Base-by-base conservation (phyloP, 2,329 filamentous ascomycete species). In the Microdochium paspali region DNA sequence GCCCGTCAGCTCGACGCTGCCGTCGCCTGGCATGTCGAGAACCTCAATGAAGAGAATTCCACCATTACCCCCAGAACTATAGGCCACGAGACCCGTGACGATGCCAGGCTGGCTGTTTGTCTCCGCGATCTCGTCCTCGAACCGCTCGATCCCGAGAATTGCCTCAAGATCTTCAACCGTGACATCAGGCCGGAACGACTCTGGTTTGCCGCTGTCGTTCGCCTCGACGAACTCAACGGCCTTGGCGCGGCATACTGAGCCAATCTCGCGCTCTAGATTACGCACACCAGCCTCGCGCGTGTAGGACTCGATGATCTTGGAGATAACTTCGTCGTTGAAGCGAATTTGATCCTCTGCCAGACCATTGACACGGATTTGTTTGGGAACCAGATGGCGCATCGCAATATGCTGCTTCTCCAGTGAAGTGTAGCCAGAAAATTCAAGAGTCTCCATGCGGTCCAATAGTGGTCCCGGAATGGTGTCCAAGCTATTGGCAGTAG, bases 21-120 rank as follows among this genome's bases (percentile, higher is more conserved):
- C 93, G 48, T 80, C 84, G 40, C 93, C 93, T 0, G 93, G 93
- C 90, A 97, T 97, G 61, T 95, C 90, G 10, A 91, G 89, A 42
- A 96, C 89, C 68, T 98, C 93, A 58, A 98, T 98, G 73, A 98
- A 98, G 48, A 98, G 77, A 59, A 98, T 98, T 61, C 87, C 90
- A 52, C 93, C 93, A 64, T 96, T 91, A 44, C 90, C 90, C 45
- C 93, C 91, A 3, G 85, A 86, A 60, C 85, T 89, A 70, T 96
- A 98, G 9, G 93, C 93, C 15, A 98, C 93, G 26, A 98, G 82
- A 13, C 93, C 93, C 0, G 93, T 98, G 31, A 98, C 91, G 48
- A 98, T 87, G 48, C 93, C 93, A 1, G 93, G 91, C 18, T 90
- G 82, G 54, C 79, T 75, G 62, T 80, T 80, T 60, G 87, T 89